Conservation (phyloP, 2,329 filamentous ascomycete genomes). For the Cytospora piceae region DNA sequence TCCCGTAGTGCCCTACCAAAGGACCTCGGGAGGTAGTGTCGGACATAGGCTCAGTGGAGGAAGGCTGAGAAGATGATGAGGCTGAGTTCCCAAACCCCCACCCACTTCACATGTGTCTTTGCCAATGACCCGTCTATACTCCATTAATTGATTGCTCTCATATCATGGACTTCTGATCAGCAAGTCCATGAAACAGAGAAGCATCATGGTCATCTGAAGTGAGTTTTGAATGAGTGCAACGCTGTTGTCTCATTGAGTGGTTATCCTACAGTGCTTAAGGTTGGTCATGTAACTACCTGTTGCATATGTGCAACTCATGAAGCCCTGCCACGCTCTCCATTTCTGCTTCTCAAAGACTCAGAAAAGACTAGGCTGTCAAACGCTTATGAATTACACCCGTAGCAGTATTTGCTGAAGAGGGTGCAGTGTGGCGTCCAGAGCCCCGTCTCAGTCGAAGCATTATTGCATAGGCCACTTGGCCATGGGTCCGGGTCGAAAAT, state of each 20-base stretch:
- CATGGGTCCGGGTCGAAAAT: background rate
- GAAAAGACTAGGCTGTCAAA: background rate
- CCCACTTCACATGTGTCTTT: background rate
- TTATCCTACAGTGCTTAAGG: constrained; percentile 21
- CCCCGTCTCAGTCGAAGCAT: constrained; percentile 5
- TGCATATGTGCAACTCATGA: constrained; percentile 12
- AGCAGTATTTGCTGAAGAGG: background rate
- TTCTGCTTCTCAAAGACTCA: background rate
- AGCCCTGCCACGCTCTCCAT: background rate
- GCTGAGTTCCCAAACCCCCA: background rate
- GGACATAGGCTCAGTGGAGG: too few relatives aligned
- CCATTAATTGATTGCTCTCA: too few relatives aligned
- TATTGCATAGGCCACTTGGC: constrained; percentile 14
- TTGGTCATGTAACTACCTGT: constrained; percentile 9
- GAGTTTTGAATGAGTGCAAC: background rate
- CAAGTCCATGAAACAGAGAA: too few relatives aligned
- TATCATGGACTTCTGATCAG: too few relatives aligned
- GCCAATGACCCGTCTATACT: background rate
- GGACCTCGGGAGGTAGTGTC: too few relatives aligned
- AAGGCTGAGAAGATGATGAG: too few relatives aligned
- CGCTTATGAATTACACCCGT: constrained; percentile 7
- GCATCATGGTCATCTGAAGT: background rate
- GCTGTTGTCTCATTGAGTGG: constrained; percentile 18
- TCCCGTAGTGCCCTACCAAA: background rate
- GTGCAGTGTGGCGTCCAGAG: constrained; percentile 3